Evolutionary conservation across 2,329 filamentous ascomycete genomes (phyloP), one percentile per base, ranked within the genome.

Genomic region (Rhinocladiella similis): DNA sequence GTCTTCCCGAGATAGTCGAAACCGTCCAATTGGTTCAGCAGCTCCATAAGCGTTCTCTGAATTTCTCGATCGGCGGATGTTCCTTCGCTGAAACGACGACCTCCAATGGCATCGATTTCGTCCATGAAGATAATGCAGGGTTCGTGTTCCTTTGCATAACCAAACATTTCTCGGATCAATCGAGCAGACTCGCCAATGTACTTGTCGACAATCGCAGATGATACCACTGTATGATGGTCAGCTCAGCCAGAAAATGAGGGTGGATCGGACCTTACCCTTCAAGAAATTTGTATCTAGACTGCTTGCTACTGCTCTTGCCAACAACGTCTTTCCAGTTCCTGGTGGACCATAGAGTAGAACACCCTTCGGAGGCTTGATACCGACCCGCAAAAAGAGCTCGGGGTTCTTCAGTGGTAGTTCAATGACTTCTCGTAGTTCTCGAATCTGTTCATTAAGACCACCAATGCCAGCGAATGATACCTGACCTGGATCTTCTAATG

Each of bases 61-160:
- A 99, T 99, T 75, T 99, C 94, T 69, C 95, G 88, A 78, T 99
- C 94, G 49, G 94, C 94, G 58, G 91, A 96, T 50, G 94, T 99
- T 66, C 95, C 94, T 74, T 99, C 94, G 0, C 91, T 96, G 76
- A 99, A 99, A 68, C 94, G 85, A 68, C 95, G 86, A 62, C 95
- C 95, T 73, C 94, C 94, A 69, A 99, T 99, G 70, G 94, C 94
- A 71, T 99, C 94, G 71, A 99, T 99, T 77, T 99, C 94, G 81
- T 99, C 95, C 94, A 99, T 99, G 83, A 99, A 99, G 77, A 99
- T 99, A 75, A 99, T 99, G 75, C 94, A 99, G 38, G 94, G 94
- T 75, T 99, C 94, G 74, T 99, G 94, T 74, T 99, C 95, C 77
- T 97, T 97, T 68, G 95, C 94, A 70, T 99, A 99, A 56, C 94